Percentiles rank a stretch among this genome's conserved stretches.
These are phyloP conservation scores for Miscanthus sacchariflorus DNA, from an alignment of 202 grass and related monocot species.

Conservation along the genomic window DNA sequence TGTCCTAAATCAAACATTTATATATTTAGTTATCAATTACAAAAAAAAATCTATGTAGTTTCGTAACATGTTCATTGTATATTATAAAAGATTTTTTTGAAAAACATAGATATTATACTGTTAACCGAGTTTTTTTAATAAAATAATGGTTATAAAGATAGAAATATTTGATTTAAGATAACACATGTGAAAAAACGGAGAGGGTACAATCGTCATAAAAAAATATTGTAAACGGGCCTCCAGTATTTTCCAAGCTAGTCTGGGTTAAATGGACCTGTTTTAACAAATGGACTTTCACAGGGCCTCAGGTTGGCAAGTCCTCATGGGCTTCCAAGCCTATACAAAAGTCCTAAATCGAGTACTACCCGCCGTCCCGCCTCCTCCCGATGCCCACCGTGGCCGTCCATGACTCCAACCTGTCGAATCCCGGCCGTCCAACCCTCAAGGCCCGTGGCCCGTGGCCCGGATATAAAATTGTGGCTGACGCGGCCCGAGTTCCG, in stretches of 20 bases:
- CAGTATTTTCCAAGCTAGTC: background rate
- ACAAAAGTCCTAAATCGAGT: background rate
- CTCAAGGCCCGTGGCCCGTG: background rate
- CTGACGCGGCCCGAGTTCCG: background rate
- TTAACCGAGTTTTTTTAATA: too few relatives aligned
- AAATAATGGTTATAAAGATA: too few relatives aligned
- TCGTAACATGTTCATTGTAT: background rate
- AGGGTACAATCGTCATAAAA: too few relatives aligned
- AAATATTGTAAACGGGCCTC: background rate
- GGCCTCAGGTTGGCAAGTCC: background rate
- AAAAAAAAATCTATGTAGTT: background rate
- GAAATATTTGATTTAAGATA: too few relatives aligned
- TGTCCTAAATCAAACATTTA: too few relatives aligned
- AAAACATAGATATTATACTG: too few relatives aligned
- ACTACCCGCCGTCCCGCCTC: background rate
- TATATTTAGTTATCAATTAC: background rate
- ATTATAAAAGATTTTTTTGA: too few relatives aligned
- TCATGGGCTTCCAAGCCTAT: background rate
- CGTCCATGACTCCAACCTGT: background rate
- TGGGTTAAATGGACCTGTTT: background rate
- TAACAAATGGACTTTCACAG: background rate
- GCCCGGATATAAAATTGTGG: conserved; percentile 6
- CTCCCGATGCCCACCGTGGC: background rate
- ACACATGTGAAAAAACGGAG: background rate
- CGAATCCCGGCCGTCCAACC: conserved; percentile 6